Conservation (phyloP, 495 filamentous ascomycete genomes). For the Xylaria grammica region DNA sequence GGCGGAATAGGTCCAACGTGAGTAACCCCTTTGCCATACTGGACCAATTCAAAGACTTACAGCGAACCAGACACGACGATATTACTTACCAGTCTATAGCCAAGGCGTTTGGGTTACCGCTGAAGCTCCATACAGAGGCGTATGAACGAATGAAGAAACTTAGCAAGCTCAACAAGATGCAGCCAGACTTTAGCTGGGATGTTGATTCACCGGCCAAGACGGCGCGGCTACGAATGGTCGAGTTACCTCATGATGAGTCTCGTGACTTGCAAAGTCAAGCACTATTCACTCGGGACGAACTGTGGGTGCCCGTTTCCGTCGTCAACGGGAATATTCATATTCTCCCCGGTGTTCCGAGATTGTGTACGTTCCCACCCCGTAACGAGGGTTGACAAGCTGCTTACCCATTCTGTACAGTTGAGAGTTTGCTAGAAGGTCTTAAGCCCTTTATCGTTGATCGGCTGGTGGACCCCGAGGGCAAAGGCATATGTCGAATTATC, state of each 20-base stretch:
- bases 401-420: conserved; percentile 49
- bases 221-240: conserved; percentile 88
- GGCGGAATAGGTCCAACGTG: conserved; percentile 96
- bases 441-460: conserved; percentile 71
- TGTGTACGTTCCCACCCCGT: conserved; percentile 56
- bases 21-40: conserved; percentile 13
- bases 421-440: conserved; percentile 74
- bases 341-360: conserved; percentile 83
- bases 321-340: conserved; percentile 95
- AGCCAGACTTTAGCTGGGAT: conserved; percentile 85
- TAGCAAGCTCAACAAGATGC: conserved; percentile 70
- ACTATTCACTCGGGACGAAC: conserved; percentile 75
- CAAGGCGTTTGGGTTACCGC: conserved; percentile 78
- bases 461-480: conserved; percentile 76
- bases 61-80: conserved; percentile 81
- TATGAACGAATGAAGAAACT: conserved; percentile 82
- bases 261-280: conserved; percentile 66
- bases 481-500: conserved; percentile 74
- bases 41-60: conserved; percentile 22
- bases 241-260: conserved; percentile 74
- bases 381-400: neutral
- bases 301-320: conserved; percentile 89
- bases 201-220: conserved; percentile 74
- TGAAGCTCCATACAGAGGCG: conserved; percentile 76
- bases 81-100: conserved; percentile 96